Percentiles rank a stretch among this genome's conserved stretches.
Conservation (phyloP, 176 grass and related monocot species). For the Carex littledalei region DNA sequence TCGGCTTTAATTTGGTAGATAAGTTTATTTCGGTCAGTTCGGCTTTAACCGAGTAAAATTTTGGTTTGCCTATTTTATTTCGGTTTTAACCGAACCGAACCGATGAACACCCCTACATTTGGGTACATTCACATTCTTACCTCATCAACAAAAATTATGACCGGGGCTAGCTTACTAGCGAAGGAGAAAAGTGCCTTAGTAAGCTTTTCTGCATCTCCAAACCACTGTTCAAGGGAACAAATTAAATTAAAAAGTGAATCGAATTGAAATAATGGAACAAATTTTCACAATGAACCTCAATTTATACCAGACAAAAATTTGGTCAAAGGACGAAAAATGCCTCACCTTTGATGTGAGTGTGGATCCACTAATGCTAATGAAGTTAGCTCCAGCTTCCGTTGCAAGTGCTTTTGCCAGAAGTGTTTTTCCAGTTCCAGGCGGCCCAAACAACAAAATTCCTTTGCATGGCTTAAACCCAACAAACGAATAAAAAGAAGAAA, state of each 20-base stretch:
- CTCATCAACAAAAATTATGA: conserved; percentile 99
- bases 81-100: too few species aligned
- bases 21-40: too few species aligned
- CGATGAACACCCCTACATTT: background rate
- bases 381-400: conserved; percentile 97
- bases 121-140: conserved; percentile 32
- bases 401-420: conserved; percentile 98
- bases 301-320: background rate
- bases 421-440: conserved; percentile 94
- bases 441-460: conserved; percentile 96
- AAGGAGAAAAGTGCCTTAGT: conserved; percentile 98
- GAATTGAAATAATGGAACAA: conserved; percentile 1
- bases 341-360: conserved; percentile 92
- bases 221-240: conserved; percentile 66
- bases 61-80: too few species aligned
- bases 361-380: conserved; percentile 94
- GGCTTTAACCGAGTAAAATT: too few species aligned
- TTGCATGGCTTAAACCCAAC: conserved; percentile 73
- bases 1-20: too few species aligned
- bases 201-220: conserved; percentile 98
- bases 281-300: background rate
- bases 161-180: conserved; percentile 69
- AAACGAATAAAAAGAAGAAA: background rate
- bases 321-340: background rate
- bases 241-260: conserved; percentile 24